Evolutionary conservation across 2,329 filamentous ascomycete species (phyloP).

Genomic region (Clarireedia homoeocarpa): DNA sequence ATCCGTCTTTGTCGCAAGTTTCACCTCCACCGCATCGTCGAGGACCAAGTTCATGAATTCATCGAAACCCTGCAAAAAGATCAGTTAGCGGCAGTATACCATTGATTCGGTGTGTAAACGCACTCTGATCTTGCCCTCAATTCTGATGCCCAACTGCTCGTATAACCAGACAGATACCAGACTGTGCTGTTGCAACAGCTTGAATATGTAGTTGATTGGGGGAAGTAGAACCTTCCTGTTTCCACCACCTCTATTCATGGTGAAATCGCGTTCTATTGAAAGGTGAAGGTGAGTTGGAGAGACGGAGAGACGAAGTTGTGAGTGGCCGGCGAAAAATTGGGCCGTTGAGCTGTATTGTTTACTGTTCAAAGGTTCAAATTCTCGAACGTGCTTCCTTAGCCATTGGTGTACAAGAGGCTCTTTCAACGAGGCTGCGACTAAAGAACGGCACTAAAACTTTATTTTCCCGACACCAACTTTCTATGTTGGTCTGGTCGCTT

Average conservation of each 20-base stretch:
- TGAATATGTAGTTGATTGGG: slow-evolving; percentile 87
- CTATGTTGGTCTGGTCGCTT: too few species aligned
- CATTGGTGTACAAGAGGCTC: background rate
- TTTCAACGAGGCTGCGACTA: background rate
- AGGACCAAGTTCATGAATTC: slow-evolving; percentile 99
- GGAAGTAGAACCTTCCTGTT: slow-evolving; percentile 61
- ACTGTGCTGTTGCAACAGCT: slow-evolving; percentile 68
- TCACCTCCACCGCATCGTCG: slow-evolving; percentile 91
- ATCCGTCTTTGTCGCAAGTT: slow-evolving; percentile 72
- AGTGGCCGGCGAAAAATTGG: background rate
- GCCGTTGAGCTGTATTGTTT: background rate
- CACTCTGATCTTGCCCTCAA: slow-evolving; percentile 94
- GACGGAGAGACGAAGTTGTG: background rate
- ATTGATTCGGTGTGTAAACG: slow-evolving; percentile 26
- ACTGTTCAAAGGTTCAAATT: background rate
- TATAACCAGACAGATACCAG: slow-evolving; percentile 95
- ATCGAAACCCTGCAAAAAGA: slow-evolving; percentile 69
- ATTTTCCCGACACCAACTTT: slow-evolving; percentile 3
- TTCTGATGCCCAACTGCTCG: slow-evolving; percentile 87
- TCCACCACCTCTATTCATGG: slow-evolving; percentile 31
- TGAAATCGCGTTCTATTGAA: background rate
- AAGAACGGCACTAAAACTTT: slow-evolving; percentile 10
- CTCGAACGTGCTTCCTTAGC: background rate
- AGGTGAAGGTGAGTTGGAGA: background rate
- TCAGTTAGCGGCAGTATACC: slow-evolving; percentile 14